phyloP scores from a whole-genome alignment of 164 flowering plant genomes.

The Aristolochia californica region DNA sequence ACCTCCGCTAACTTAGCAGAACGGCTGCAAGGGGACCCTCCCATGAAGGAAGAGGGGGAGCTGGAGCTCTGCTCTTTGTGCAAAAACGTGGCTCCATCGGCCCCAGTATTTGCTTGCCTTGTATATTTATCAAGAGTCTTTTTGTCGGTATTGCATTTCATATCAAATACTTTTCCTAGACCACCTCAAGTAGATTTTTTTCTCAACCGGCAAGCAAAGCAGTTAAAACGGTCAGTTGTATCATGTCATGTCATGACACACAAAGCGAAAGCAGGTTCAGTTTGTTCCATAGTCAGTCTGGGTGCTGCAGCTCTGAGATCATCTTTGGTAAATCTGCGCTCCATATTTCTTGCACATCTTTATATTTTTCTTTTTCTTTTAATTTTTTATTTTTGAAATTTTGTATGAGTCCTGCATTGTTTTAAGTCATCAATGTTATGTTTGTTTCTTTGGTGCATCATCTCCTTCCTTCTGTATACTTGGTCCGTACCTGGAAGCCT shows the following conservation, averaged over 20 bases:
- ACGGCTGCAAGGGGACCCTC: slow-evolving; percentile 7
- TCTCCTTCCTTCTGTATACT: slow-evolving; percentile 9
- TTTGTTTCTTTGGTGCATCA: not conserved
- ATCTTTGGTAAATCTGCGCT: not conserved
- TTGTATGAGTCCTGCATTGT: slow-evolving; percentile 10
- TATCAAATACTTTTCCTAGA: not conserved
- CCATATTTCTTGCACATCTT: not conserved
- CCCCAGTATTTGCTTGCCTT: not conserved
- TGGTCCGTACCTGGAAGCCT: slow-evolving; percentile 1
- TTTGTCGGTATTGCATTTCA: not conserved
- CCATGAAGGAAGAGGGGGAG: slow-evolving; percentile 1
- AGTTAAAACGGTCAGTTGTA: not conserved
- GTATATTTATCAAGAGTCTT: not conserved
- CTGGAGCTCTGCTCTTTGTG: slow-evolving; percentile 1
- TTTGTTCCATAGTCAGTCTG: not conserved
- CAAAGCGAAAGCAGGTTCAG: too few species aligned
- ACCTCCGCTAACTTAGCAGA: slow-evolving; percentile 19
- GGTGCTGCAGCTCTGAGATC: slow-evolving; percentile 3
- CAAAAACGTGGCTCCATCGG: not conserved
- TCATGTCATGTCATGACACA: not conserved
- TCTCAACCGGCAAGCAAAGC: not conserved
- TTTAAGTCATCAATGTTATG: not conserved
- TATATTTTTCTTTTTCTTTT: not conserved
- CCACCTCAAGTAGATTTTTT: not conserved
- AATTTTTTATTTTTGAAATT: not conserved